Conservation (phyloP, 352 stramenopile genomes). For the Phytopythium ostracodes region DNA sequence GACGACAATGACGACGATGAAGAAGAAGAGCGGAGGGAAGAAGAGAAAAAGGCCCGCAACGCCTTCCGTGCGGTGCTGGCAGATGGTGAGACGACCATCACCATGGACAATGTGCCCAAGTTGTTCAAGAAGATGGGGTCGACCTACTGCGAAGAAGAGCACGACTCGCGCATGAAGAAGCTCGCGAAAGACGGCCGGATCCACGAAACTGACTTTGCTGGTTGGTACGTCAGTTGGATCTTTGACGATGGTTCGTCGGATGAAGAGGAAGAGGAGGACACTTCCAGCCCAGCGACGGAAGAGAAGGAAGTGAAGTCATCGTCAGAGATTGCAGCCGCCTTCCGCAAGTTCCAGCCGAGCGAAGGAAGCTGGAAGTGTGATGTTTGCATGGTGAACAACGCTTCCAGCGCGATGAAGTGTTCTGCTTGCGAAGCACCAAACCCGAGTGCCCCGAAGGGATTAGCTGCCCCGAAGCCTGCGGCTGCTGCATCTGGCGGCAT, state of each 20-base stretch:
- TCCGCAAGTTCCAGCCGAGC: constrained; percentile 42
- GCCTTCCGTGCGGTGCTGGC: constrained; percentile 39
- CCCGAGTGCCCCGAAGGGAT: constrained; percentile 32
- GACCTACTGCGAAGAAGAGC: constrained; percentile 57
- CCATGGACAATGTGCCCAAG: constrained; percentile 36
- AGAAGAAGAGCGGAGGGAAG: constrained; percentile 61
- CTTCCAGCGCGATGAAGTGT: constrained; percentile 32
- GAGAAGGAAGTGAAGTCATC: constrained; percentile 42
- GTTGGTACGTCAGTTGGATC: constrained; percentile 65
- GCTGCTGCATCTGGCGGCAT: constrained; percentile 29
- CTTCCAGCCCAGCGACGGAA: constrained; percentile 6
- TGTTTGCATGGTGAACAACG: constrained; percentile 46
- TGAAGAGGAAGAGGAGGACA: constrained; percentile 25
- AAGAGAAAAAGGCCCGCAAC: constrained; percentile 40
- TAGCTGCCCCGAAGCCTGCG: constrained; percentile 14
- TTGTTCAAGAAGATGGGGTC: constrained; percentile 57
- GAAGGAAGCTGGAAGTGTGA: constrained; percentile 62
- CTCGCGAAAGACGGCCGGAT: constrained; percentile 48
- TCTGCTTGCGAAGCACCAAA: constrained; percentile 45
- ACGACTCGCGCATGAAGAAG: constrained; percentile 15
- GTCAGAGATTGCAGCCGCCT: constrained; percentile 42
- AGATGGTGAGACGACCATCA: constrained; percentile 25
- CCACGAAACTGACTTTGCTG: constrained; percentile 46
- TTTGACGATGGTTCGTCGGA: constrained; percentile 45
- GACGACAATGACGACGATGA: constrained; percentile 48